phyloP scores from a whole-genome alignment of 2,329 filamentous ascomycete genomes.

The Xylaria sp. region DNA sequence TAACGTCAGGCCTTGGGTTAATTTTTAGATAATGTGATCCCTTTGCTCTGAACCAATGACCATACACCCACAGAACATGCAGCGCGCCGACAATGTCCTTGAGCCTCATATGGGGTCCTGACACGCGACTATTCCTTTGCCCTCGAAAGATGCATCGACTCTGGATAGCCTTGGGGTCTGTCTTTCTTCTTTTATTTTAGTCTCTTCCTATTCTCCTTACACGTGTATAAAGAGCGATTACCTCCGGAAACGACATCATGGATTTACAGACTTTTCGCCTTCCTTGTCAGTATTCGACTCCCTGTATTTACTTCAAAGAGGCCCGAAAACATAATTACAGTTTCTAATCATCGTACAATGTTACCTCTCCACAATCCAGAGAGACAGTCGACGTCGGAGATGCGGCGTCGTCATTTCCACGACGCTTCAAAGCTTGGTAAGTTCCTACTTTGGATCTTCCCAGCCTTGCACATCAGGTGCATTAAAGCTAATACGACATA shows the following conservation, averaged over 20 bases:
- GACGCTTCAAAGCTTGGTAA: background rate
- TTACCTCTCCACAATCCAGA: background rate
- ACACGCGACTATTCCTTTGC: conserved; percentile 6
- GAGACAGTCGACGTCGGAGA: background rate
- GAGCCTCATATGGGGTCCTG: conserved; percentile 27
- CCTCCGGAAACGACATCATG: background rate
- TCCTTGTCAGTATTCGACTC: background rate
- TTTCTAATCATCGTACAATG: background rate
- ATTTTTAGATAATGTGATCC: background rate
- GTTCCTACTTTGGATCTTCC: background rate
- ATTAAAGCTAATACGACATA: background rate
- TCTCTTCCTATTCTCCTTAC: background rate
- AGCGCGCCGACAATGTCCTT: background rate
- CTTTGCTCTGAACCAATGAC: conserved; percentile 15
- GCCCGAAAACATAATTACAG: background rate
- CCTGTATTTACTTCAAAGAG: background rate
- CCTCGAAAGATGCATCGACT: background rate
- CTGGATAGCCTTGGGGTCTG: background rate
- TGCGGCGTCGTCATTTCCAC: background rate
- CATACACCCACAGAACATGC: conserved; percentile 20
- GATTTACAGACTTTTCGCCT: background rate
- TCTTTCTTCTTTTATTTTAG: background rate
- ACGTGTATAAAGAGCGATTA: background rate
- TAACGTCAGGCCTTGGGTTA: background rate
- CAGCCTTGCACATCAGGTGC: background rate